phyloP scores from a whole-genome alignment of 768 basidiomycete genomes.

The Cystobasidium ongulense region DNA sequence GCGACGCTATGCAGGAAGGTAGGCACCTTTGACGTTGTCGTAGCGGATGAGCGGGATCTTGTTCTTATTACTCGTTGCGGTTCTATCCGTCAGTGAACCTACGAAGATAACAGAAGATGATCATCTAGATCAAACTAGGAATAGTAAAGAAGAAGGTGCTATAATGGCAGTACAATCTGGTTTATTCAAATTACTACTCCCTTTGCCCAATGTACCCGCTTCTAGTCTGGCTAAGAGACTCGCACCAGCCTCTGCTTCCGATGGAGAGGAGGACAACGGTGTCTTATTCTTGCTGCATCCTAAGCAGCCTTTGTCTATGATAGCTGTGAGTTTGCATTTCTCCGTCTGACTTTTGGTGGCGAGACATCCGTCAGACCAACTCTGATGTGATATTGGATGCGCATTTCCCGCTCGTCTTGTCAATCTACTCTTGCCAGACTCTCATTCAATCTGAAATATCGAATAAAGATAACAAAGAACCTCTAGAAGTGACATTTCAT shows the following conservation, averaged over 20 bases:
- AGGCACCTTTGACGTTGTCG: too few relatives aligned
- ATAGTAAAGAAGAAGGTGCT: neutral
- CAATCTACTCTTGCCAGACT: neutral
- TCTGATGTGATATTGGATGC: too few relatives aligned
- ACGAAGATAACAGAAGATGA: slow-evolving; percentile 26
- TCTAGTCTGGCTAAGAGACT: slow-evolving; percentile 16
- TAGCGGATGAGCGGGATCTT: too few relatives aligned
- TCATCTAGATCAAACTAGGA: slow-evolving; percentile 1
- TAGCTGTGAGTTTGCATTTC: neutral
- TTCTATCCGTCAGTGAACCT: neutral
- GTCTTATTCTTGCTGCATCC: slow-evolving; percentile 26
- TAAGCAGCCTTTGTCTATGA: slow-evolving; percentile 22
- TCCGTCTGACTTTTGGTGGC: neutral
- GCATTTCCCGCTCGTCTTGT: neutral
- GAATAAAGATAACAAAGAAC: slow-evolving; percentile 6
- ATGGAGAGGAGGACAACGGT: slow-evolving; percentile 4
- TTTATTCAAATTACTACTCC: slow-evolving; percentile 19
- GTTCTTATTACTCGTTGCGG: neutral
- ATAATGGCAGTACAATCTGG: slow-evolving; percentile 20
- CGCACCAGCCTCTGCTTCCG: neutral
- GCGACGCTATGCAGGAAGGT: slow-evolving; percentile 19
- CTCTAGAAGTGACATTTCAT: slow-evolving; percentile 23
- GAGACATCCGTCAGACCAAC: neutral
- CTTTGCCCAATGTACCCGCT: slow-evolving; percentile 5
- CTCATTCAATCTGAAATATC: slow-evolving; percentile 14